phyloP scores from a whole-genome alignment of 2,329 filamentous ascomycete species.

The Epichloe gansuensis region DNA sequence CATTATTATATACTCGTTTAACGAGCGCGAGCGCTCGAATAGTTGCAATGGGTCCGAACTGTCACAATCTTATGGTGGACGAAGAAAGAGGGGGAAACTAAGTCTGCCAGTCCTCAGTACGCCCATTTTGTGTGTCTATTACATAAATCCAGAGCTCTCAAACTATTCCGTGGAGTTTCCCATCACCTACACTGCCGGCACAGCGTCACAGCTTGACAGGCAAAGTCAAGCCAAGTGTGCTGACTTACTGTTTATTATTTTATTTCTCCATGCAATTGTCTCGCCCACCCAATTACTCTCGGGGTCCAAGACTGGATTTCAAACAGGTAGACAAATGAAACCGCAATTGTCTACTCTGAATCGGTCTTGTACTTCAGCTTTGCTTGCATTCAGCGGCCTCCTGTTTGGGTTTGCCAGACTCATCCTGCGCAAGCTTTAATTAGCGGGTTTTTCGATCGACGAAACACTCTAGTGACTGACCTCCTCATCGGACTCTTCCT shows the following conservation, averaged over 20 bases:
- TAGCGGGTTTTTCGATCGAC: constrained; percentile 8
- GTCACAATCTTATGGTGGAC: neutral
- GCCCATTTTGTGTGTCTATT: constrained; percentile 8
- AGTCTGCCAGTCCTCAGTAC: constrained; percentile 3
- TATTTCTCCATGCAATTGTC: constrained; percentile 1
- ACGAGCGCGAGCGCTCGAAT: too few relatives aligned
- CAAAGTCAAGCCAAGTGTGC: neutral
- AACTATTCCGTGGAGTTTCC: neutral
- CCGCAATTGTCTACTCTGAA: neutral
- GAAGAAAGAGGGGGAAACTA: neutral
- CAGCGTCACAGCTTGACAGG: neutral
- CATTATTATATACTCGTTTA: too few relatives aligned
- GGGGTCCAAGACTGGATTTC: neutral
- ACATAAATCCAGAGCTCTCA: constrained; percentile 7
- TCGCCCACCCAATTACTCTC: neutral
- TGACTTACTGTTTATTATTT: constrained; percentile 2
- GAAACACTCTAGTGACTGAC: constrained; percentile 30
- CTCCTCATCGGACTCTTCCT: constrained; percentile 68
- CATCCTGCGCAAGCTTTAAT: constrained; percentile 45
- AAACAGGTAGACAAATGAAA: constrained; percentile 1
- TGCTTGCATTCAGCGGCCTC: constrained; percentile 95
- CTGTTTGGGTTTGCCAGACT: constrained; percentile 81
- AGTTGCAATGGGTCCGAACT: neutral
- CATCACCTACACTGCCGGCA: neutral
- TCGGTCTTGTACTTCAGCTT: constrained; percentile 44